Conservation (phyloP, 2,329 filamentous ascomycete species). For the Nakataea oryzae region DNA sequence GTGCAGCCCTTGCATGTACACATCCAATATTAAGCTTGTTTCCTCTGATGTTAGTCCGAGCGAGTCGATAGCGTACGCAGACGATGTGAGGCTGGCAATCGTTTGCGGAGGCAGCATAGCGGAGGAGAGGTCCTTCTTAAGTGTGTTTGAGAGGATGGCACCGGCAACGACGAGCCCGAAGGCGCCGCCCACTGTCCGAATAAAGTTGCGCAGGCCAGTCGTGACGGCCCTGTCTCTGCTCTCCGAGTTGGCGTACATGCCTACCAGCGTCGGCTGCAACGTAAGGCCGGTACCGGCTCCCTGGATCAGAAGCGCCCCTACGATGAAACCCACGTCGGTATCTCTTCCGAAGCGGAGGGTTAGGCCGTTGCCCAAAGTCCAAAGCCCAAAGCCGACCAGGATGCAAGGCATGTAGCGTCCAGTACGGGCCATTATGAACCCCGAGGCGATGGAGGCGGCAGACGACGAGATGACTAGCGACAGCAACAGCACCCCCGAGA, state of each 20-base stretch:
- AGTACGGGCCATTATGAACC: constrained; percentile 18
- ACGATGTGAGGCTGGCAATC: constrained; percentile 14
- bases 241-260: constrained; percentile 23
- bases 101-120: constrained; percentile 6
- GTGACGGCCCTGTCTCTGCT: constrained; percentile 25
- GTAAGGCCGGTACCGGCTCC: constrained; percentile 23
- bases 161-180: constrained; percentile 20
- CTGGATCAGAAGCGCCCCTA: constrained; percentile 19
- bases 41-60: constrained; percentile 9
- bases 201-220: constrained; percentile 26
- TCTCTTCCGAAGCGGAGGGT: constrained; percentile 14
- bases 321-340: constrained; percentile 16
- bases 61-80: constrained; percentile 12
- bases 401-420: constrained; percentile 19
- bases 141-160: constrained; percentile 19
- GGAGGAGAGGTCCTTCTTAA: constrained; percentile 9
- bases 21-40: constrained; percentile 11
- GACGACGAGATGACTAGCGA: constrained; percentile 18
- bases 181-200: constrained; percentile 24
- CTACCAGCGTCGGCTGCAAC: constrained; percentile 25
- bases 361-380: constrained; percentile 23
- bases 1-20: constrained; percentile 18
- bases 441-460: constrained; percentile 16
- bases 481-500: constrained; percentile 18
- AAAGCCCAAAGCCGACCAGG: constrained; percentile 20